A percentile compares a stretch with the other conserved stretches of the same genome.
These are phyloP conservation scores for Amphibolis antarctica DNA, from an alignment of 106 monocot species.

Conservation along the genomic window DNA sequence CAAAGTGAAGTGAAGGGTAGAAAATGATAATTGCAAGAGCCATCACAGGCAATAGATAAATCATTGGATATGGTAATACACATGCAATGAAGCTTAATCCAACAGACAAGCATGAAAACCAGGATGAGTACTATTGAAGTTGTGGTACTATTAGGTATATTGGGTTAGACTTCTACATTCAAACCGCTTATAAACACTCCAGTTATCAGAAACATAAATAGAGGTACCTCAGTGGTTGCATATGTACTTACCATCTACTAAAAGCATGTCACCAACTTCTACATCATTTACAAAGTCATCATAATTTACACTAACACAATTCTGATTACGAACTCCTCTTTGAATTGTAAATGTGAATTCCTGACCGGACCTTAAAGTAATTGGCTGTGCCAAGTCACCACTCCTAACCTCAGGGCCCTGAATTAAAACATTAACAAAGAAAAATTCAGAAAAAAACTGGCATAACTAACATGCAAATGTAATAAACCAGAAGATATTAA, in stretches of 20 bases:
- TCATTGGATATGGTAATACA: too few relatives aligned
- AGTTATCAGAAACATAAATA: neutral
- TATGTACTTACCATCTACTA: slow-evolving; percentile 68
- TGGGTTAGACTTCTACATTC: too few relatives aligned
- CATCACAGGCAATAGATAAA: too few relatives aligned
- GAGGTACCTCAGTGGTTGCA: neutral
- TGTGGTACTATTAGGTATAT: too few relatives aligned
- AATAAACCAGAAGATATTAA: neutral
- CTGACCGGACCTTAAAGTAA: slow-evolving; percentile 46
- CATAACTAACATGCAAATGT: neutral
- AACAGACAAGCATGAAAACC: too few relatives aligned
- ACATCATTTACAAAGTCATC: slow-evolving; percentile 98
- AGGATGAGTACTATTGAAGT: too few relatives aligned
- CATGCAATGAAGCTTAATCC: too few relatives aligned
- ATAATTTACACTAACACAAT: slow-evolving; percentile 95
- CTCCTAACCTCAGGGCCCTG: slow-evolving; percentile 99
- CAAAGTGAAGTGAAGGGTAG: too few relatives aligned
- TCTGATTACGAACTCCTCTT: slow-evolving; percentile 84
- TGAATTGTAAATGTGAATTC: slow-evolving; percentile 92
- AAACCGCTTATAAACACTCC: neutral
- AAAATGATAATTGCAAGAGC: too few relatives aligned
- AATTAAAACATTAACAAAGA: neutral
- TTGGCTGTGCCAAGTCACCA: slow-evolving; percentile 92
- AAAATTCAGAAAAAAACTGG: neutral
- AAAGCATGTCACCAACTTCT: slow-evolving; percentile 89